Evolutionary conservation across 2,329 filamentous ascomycete species (phyloP), one percentile per base, ranked within the genome.

Genomic region (Colletotrichum noveboracense): DNA sequence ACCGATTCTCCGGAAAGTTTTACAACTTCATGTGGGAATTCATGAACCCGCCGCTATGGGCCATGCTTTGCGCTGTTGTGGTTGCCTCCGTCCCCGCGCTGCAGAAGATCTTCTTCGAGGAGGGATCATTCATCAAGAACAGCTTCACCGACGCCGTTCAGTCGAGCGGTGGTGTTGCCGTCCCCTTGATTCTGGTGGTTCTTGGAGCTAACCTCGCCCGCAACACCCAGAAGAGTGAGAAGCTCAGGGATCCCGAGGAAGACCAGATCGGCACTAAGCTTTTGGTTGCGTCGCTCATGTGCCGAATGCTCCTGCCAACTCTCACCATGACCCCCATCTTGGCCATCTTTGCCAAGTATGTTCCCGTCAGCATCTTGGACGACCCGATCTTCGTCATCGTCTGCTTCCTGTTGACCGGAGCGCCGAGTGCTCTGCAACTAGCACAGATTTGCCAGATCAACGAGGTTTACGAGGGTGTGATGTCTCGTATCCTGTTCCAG

Each of bases 391-490:
- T 99, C 84, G 93, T 99, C 79, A 95, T 99, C 79, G 97, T 99
- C 43, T 98, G 96, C 86, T 99, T 98, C 90, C 89, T 99, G 78
- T 94, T 99, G 79, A 96, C 95, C 0, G 97, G 97, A 43, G 97
- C 97, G 5, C 97, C 97, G 7, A 97, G 94, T 77, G 97, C 97
- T 30, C 89, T 99, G 78, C 97, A 99, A 86, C 88, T 99, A 81
- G 96, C 97, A 8, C 97, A 99, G 86, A 99, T 99, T 76, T 99
- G 97, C 86, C 97, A 98, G 89, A 94, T 98, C 86, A 99, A 99
- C 85, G 94, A 94, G 77, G 97, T 99, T 12, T 99, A 95, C 84
- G 96, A 98, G 88, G 92, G 94, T 21, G 95, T 97, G 65, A 98
- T 99, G 96, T 94, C 95, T 77, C 94, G 92, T 83, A 90, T 99